Percentiles rank a stretch among this genome's conserved stretches.
phyloP scores from a whole-genome alignment of 306 rosid genomes.

The Acacia melanoxylon region DNA sequence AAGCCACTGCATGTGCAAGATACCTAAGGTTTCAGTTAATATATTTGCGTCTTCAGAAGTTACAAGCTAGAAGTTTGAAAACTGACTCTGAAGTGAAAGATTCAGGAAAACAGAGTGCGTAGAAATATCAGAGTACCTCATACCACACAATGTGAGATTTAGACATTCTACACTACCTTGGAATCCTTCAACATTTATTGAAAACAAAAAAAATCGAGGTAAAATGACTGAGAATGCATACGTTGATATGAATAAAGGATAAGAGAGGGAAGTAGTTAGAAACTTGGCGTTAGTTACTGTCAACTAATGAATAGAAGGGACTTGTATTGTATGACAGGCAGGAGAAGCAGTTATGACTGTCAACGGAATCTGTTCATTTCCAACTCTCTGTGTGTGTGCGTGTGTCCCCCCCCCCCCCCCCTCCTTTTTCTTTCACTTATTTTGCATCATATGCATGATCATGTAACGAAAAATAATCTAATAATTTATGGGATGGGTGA shows the following conservation, averaged over 20 bases:
- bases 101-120: neutral
- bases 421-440: neutral
- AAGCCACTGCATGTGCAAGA: neutral
- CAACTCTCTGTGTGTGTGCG: neutral
- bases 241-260: neutral
- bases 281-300: neutral
- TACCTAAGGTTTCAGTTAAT: neutral
- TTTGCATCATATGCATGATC: neutral
- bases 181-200: neutral
- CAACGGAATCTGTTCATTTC: neutral
- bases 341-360: neutral
- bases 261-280: neutral
- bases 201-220: neutral
- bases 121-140: neutral
- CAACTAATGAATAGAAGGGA: neutral
- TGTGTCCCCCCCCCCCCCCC: neutral
- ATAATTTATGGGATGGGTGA: neutral
- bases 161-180: neutral
- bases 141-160: neutral
- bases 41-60: neutral
- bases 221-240: neutral
- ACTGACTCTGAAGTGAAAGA: neutral
- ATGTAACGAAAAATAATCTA: neutral
- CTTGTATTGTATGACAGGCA: neutral
- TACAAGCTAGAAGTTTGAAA: neutral